A percentile compares a stretch with the other conserved stretches of the same genome.
phyloP scores from a whole-genome alignment of 2,329 filamentous ascomycete species.

The Aquanectria penicillioides region DNA sequence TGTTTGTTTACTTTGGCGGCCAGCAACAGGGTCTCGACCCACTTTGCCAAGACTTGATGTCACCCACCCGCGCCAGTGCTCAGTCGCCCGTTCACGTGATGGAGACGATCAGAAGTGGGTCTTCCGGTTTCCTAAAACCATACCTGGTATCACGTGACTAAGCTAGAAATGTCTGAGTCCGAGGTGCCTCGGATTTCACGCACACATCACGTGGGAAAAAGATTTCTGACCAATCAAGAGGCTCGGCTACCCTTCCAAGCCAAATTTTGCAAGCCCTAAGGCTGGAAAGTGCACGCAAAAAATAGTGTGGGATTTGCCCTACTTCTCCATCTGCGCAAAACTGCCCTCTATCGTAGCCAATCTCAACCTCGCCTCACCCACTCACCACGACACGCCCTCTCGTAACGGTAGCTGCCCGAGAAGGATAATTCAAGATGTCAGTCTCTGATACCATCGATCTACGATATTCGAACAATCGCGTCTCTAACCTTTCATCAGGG shows the following conservation, averaged over 20 bases:
- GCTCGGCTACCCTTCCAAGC: slow-evolving; percentile 46
- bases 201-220: neutral
- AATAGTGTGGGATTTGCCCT: slow-evolving; percentile 49
- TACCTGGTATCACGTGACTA: slow-evolving; percentile 45
- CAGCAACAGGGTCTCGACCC: slow-evolving; percentile 37
- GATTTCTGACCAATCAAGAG: slow-evolving; percentile 25
- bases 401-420: slow-evolving; percentile 51
- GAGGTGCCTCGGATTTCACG: no score
- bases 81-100: slow-evolving; percentile 35
- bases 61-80: slow-evolving; percentile 11
- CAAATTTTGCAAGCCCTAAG: slow-evolving; percentile 56
- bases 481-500: slow-evolving; percentile 71
- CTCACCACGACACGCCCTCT: slow-evolving; percentile 52
- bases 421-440: slow-evolving; percentile 58
- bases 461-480: slow-evolving; percentile 30
- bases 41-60: slow-evolving; percentile 29
- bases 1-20: slow-evolving; percentile 53
- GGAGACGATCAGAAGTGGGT: neutral
- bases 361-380: slow-evolving; percentile 48
- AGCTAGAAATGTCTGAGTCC: no score
- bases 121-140: no score
- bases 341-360: slow-evolving; percentile 42
- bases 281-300: slow-evolving; percentile 47
- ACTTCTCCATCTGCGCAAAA: slow-evolving; percentile 51
- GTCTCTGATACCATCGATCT: slow-evolving; percentile 35